Conservation (phyloP, 768 basidiomycete species). For the Boletus rex-veris region DNA sequence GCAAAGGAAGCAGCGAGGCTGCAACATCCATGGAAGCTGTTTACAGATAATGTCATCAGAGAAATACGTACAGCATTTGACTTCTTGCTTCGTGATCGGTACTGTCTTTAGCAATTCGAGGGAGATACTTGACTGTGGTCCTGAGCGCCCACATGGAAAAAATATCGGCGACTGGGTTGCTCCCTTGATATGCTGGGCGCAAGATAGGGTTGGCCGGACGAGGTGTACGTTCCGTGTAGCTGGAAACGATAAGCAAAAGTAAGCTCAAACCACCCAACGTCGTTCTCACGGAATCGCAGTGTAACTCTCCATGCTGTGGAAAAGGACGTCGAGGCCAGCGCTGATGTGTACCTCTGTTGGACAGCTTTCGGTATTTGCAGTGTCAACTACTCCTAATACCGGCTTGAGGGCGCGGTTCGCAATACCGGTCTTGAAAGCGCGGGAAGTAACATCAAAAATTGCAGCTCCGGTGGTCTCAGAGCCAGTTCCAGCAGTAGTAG, state of each 20-base stretch:
- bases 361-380: conserved; percentile 87
- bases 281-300: conserved; percentile 82
- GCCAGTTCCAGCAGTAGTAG: conserved; percentile 83
- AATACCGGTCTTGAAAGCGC: conserved; percentile 95
- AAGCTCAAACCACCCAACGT: not conserved
- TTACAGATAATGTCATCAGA: not conserved
- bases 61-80: conserved; percentile 77
- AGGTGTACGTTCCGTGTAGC: conserved; percentile 88
- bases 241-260: conserved; percentile 26
- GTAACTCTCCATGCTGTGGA: conserved; percentile 94
- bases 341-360: conserved; percentile 92
- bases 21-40: not conserved
- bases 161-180: conserved; percentile 92
- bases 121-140: conserved; percentile 85
- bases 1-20: conserved; percentile 92
- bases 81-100: conserved; percentile 79
- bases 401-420: conserved; percentile 91
- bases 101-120: conserved; percentile 75
- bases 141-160: conserved; percentile 93
- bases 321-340: conserved; percentile 91
- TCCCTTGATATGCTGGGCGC: conserved; percentile 90
- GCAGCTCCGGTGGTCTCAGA: conserved; percentile 95
- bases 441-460: conserved; percentile 89
- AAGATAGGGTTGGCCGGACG: conserved; percentile 87
- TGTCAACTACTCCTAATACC: conserved; percentile 81